Base-by-base conservation (phyloP, 176 grass and related monocot genomes). In the Avena sativa region DNA sequence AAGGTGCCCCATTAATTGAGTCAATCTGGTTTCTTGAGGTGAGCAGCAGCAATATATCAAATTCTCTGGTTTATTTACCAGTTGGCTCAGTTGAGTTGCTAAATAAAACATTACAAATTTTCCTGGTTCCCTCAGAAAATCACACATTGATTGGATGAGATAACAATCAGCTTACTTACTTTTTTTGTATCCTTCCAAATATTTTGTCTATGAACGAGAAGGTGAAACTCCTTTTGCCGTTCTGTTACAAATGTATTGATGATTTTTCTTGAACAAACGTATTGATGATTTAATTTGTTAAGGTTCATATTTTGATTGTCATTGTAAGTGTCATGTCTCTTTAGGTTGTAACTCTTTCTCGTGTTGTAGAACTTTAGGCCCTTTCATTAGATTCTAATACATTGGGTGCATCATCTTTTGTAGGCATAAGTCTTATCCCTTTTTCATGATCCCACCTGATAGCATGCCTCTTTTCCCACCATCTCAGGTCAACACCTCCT, bases 401-500 rank as follows among this genome's bases (percentile, higher is more conserved):
- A 19, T 74, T 74, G 44, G 38, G 16, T 71, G 15, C 30, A 7
- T 9, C 57, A 60, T 60, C 19, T 20, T 60, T 60, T 21, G 5
- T 71, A 51, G 40, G 36, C 40, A 64, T 40, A 2, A 47, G 47
- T n/a, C 23, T 58, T 15, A 70, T 44, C 50, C 55, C 17, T 2
- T 57, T 57, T 57, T 57, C 55, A 57, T 19, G 55, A 57, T 57
- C 15, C 15, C 55, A 20, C 15, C 55, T 57, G 6, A 57, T 57
- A 57, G 16, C 55, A 57, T 19, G 55, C 55, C 55, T 57, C 55
- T 17, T 57, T 57, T 19, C 19, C 17, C 17, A 57, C 55, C 57
- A 20, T 65, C 52, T 73, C 85, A 98, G 96, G 84, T 98, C 71
- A 90, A 85, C 59, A 94, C 96, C 14, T 90, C 92, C 26, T 95